Percentiles rank a stretch among this genome's conserved stretches.
Conservation (phyloP, 768 basidiomycete genomes). For the Tulasnella sp. region DNA sequence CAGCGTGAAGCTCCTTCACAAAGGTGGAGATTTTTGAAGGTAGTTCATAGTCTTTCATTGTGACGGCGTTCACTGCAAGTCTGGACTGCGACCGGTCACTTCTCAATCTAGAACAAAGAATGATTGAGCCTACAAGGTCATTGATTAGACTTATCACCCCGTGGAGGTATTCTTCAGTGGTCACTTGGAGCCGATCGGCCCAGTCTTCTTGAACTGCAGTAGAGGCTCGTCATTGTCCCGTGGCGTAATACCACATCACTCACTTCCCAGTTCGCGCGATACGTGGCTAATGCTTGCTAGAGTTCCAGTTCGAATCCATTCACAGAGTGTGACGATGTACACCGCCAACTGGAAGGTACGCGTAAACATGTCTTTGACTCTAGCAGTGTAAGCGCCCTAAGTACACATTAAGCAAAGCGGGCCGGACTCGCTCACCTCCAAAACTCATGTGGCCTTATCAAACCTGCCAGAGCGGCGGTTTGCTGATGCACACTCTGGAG, state of each 20-base stretch:
- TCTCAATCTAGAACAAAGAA: neutral
- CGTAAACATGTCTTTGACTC: conserved; percentile 19
- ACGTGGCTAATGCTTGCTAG: conserved; percentile 12
- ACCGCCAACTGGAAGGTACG: conserved; percentile 12
- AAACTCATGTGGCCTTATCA: conserved; percentile 16
- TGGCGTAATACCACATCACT: neutral
- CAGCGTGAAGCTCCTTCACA: conserved; percentile 18
- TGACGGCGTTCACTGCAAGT: conserved; percentile 19
- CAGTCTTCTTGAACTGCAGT: conserved; percentile 16
- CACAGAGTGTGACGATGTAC: conserved; percentile 14
- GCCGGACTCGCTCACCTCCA: conserved; percentile 13
- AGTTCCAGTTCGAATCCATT: conserved; percentile 16
- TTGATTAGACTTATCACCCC: conserved; percentile 19
- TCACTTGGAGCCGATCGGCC: conserved; percentile 14
- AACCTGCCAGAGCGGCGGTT: conserved; percentile 1
- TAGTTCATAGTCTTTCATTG: conserved; percentile 17
- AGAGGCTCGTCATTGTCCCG: neutral
- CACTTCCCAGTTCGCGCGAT: conserved; percentile 15
- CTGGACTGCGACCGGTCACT: conserved; percentile 3
- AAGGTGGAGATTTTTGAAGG: conserved; percentile 18
- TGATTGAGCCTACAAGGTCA: conserved; percentile 14
- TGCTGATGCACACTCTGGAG: conserved; percentile 3
- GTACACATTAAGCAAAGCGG: neutral
- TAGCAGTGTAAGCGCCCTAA: neutral
- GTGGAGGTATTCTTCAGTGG: conserved; percentile 20